phyloP scores from a whole-genome alignment of 2,329 filamentous ascomycete species.

The Helminthosporium solani region DNA sequence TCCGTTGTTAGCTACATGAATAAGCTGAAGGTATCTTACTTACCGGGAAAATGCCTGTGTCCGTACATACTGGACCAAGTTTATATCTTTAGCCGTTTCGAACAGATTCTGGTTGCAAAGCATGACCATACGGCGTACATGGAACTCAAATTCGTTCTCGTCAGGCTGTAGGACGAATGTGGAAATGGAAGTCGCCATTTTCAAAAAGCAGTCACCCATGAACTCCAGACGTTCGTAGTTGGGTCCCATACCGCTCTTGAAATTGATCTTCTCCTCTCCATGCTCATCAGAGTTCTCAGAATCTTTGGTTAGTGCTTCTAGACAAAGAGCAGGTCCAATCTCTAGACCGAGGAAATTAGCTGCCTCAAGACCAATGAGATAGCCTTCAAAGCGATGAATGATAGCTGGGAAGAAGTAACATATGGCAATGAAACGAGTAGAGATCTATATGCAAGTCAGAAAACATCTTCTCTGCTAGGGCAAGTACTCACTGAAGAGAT shows the following conservation, averaged over 20 bases:
- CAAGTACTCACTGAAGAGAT: constrained; percentile 68
- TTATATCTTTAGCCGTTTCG: constrained; percentile 62
- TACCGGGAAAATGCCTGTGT: constrained; percentile 76
- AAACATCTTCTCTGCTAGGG: not conserved
- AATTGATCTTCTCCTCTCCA: constrained; percentile 65
- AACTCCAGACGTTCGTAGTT: constrained; percentile 97
- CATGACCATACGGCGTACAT: constrained; percentile 86
- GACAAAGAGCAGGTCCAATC: constrained; percentile 67
- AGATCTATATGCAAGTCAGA: constrained; percentile 55
- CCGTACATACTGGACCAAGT: constrained; percentile 74
- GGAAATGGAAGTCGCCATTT: constrained; percentile 91
- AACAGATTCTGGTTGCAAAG: constrained; percentile 91
- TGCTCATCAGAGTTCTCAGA: constrained; percentile 80
- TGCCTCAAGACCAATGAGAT: constrained; percentile 76
- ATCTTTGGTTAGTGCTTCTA: constrained; percentile 92
- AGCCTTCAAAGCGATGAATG: constrained; percentile 78
- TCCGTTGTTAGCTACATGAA: constrained; percentile 7
- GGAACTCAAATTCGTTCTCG: constrained; percentile 80
- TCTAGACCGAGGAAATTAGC: constrained; percentile 64
- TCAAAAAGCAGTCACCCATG: constrained; percentile 88
- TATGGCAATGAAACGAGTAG: constrained; percentile 68
- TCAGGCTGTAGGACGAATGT: constrained; percentile 75
- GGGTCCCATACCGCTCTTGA: constrained; percentile 82
- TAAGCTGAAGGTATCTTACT: constrained; percentile 11
- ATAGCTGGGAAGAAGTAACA: constrained; percentile 78